A percentile compares a stretch with the other conserved stretches of the same genome.
These are phyloP conservation scores for Fusarium setosum DNA, from an alignment of 2,329 filamentous ascomycete species.

Conservation along the genomic window DNA sequence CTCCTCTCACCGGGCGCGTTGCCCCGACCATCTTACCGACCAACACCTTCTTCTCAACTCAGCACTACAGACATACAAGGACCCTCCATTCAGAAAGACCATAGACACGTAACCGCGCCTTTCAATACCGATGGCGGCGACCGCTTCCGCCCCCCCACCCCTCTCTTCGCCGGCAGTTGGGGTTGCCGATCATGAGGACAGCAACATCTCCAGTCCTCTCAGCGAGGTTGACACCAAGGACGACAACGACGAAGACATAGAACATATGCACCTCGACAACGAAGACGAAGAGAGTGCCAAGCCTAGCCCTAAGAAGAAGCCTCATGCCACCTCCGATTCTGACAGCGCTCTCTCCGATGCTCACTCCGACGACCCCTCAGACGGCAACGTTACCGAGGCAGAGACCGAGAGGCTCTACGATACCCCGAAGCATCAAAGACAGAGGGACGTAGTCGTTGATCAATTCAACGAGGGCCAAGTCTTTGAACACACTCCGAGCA, in stretches of 20 bases:
- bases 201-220: conserved; percentile 87
- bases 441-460: conserved; percentile 70
- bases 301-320: conserved; percentile 40
- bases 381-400: conserved; percentile 79
- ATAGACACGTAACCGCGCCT: conserved; percentile 29
- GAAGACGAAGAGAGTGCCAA: conserved; percentile 48
- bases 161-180: conserved; percentile 55
- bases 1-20: conserved; percentile 33
- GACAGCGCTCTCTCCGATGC: conserved; percentile 68
- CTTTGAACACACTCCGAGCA: conserved; percentile 80
- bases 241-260: conserved; percentile 74
- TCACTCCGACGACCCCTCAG: conserved; percentile 53
- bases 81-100: conserved; percentile 10
- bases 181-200: conserved; percentile 67
- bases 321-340: conserved; percentile 54
- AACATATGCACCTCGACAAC: conserved; percentile 64
- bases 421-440: conserved; percentile 78
- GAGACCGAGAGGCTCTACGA: conserved; percentile 94
- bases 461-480: conserved; percentile 64
- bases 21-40: conserved; percentile 30
- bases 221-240: conserved; percentile 91
- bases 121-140: conserved; percentile 61
- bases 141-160: conserved; percentile 61
- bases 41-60: conserved; percentile 9
- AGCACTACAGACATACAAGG: conserved; percentile 5